Conservation (phyloP, 2,329 filamentous ascomycete genomes). For the Apiospora sp. region DNA sequence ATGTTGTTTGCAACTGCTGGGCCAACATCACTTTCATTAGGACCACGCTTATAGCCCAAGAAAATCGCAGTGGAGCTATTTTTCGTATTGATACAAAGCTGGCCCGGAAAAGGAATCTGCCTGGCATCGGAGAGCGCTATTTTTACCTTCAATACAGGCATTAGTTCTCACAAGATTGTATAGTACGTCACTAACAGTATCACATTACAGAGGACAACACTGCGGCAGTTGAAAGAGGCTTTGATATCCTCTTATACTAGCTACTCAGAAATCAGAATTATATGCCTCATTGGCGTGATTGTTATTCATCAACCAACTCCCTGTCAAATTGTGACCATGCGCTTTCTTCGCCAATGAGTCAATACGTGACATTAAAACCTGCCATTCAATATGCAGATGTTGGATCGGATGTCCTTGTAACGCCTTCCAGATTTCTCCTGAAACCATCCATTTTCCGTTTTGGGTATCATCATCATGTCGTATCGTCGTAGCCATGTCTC, state of each 20-base stretch:
- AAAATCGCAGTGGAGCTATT: no score
- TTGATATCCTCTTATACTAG: background rate
- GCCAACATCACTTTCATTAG: background rate
- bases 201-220: background rate
- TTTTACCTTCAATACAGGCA: background rate
- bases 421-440: slow-evolving; percentile 11
- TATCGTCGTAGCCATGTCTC: background rate
- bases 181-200: background rate
- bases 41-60: no score
- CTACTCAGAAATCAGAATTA: background rate
- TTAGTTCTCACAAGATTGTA: background rate
- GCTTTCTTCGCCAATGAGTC: background rate
- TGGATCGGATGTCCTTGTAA: background rate
- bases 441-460: slow-evolving; percentile 1
- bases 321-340: background rate
- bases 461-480: slow-evolving; percentile 22
- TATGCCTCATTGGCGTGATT: background rate
- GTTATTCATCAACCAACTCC: background rate
- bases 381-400: slow-evolving; percentile 1
- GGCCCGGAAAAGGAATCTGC: no score
- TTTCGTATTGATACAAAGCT: no score
- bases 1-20: background rate
- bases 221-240: background rate
- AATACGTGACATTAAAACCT: background rate
- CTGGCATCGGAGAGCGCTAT: background rate